phyloP scores from a whole-genome alignment of 2,329 filamentous ascomycete species.

The Chalaropsis ovoidea region DNA sequence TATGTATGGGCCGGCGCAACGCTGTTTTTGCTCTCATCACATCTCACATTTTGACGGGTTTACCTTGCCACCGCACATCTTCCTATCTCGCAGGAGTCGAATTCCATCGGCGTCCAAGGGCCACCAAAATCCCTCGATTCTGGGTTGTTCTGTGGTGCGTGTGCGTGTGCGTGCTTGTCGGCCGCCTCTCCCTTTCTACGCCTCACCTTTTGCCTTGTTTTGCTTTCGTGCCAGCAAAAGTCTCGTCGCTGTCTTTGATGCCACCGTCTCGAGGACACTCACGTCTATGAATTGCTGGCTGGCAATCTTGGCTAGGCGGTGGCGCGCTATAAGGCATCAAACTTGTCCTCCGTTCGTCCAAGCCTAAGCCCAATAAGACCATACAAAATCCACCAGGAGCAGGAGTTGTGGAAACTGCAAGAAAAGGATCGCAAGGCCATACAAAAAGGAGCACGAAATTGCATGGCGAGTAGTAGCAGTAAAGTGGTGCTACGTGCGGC shows the following conservation, averaged over 20 bases:
- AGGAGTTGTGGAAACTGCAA: conserved; percentile 7
- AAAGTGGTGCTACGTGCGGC: conserved; percentile 3
- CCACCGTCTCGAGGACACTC: no score
- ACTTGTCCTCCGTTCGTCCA: not conserved
- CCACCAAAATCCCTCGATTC: conserved; percentile 6
- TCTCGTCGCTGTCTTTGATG: no score
- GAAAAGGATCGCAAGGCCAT: conserved; percentile 6
- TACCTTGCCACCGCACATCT: not conserved
- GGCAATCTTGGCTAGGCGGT: not conserved
- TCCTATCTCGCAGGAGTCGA: conserved; percentile 2
- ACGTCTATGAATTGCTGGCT: not conserved
- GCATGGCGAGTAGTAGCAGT: not conserved
- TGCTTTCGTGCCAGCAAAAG: not conserved
- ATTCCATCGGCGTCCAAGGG: not conserved
- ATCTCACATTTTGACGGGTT: conserved; percentile 13
- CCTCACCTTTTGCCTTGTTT: not conserved
- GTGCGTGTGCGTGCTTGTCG: not conserved
- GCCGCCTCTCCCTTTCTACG: not conserved
- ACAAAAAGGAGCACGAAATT: not conserved
- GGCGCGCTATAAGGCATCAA: not conserved
- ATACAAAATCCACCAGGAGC: not conserved
- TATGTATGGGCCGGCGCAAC: not conserved
- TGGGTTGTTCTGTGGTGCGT: not conserved
- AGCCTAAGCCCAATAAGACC: not conserved
- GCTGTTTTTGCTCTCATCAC: not conserved